These are phyloP conservation scores for Colletotrichum sp. DNA, from an alignment of 2,329 filamentous ascomycete species.

Conservation along the genomic window DNA sequence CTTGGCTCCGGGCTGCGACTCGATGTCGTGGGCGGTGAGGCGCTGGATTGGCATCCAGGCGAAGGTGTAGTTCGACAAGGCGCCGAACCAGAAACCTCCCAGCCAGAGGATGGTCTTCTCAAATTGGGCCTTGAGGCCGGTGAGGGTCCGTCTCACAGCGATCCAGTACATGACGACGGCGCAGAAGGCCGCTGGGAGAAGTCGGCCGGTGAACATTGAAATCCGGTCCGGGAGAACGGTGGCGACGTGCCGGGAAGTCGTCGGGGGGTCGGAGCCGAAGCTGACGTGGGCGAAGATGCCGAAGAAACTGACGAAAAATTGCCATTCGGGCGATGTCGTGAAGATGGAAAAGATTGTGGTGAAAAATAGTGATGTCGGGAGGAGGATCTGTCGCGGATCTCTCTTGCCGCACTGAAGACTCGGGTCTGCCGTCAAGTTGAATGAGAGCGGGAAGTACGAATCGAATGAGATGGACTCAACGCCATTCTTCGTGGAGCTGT, in stretches of 20 bases:
- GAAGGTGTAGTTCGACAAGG: conserved; percentile 94
- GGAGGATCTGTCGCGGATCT: conserved; percentile 83
- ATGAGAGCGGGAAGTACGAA: conserved; percentile 89
- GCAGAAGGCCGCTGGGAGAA: conserved; percentile 86
- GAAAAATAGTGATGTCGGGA: conserved; percentile 84
- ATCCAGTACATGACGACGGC: conserved; percentile 90
- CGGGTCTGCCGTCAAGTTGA: conserved; percentile 70
- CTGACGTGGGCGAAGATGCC: conserved; percentile 90
- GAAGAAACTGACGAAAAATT: conserved; percentile 84
- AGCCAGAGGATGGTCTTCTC: conserved; percentile 93
- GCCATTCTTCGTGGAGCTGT: conserved; percentile 68
- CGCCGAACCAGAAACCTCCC: conserved; percentile 87
- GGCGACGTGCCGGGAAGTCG: conserved; percentile 62
- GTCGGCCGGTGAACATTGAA: conserved; percentile 59
- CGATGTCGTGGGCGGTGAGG: conserved; percentile 85
- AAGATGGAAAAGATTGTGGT: conserved; percentile 81
- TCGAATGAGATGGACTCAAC: conserved; percentile 81
- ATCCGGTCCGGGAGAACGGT: conserved; percentile 57
- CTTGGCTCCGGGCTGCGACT: conserved; percentile 87
- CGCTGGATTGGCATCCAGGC: conserved; percentile 92
- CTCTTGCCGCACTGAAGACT: conserved; percentile 67
- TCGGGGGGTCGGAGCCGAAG: conserved; percentile 85
- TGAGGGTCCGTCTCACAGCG: conserved; percentile 73
- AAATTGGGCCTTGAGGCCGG: conserved; percentile 77
- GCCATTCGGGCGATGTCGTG: conserved; percentile 76